Evolutionary conservation across 768 basidiomycete species (phyloP), one percentile per base, ranked within the genome.

Genomic region (Mycena olivaceomarginata): DNA sequence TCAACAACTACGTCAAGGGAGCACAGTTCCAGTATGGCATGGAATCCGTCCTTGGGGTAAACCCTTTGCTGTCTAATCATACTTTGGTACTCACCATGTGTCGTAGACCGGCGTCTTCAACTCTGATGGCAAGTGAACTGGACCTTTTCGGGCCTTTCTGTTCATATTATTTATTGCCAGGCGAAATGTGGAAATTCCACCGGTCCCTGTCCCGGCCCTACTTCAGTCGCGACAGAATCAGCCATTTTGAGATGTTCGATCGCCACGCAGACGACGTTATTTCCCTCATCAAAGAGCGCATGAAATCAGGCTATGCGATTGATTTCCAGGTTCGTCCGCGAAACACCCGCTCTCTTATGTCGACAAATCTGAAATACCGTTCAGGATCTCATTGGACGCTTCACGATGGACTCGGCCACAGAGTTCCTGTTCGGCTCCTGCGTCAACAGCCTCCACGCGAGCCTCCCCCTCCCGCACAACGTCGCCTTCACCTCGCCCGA

Each of bases 381-480:
- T 69, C 72, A 92, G 90, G 93, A 93, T 79, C 83, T 92, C 4
- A 90, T 93, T 81, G 89, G 88, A 4, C 88, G 92, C 2, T 94
- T 93, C 81, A 93, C 93, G 0, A 88, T 94, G 31, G 94, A 94
- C 84, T 88, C 92, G 2, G 92, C 93, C 2, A 91, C 92, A 0
- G 92, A 93, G 71, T 93, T 93, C 80, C 88, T 94, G 46, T 93
- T 94, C 70, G 93, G 93, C 4, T 85, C 85, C 67, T 90, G 90
- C 78, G 90, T 93, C 4, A 83, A 93, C 73, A 89, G 87, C 73
- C 89, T 94, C 43, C 82, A 86, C 5, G 88, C 88, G 3, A 87
- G 86, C 16, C 84, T 94, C 16, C 91, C 91, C 12, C 92, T 91
- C 74, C 92, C 92, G 0, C 85, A 87, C 81, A 88, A 90, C 57